Conservation (phyloP, 169 alveolate genomes). For the Theileria parva region DNA sequence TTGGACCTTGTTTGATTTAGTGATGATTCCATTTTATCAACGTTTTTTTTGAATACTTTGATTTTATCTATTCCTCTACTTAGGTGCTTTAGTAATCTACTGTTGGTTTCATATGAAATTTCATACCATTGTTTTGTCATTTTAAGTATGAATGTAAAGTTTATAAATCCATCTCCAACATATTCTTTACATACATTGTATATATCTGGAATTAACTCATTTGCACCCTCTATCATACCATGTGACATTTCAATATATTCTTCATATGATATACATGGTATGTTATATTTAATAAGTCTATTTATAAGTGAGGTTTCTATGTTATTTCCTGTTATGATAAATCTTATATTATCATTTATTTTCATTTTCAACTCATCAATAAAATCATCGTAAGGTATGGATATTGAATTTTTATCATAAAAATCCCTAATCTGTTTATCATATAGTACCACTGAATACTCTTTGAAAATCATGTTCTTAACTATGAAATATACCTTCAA, state of each 20-base stretch:
- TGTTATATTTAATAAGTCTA: constrained; percentile 70
- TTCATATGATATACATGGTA: constrained; percentile 76
- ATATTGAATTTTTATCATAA: background rate
- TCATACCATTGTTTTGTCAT: constrained; percentile 89
- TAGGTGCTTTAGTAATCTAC: constrained; percentile 91
- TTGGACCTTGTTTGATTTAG: constrained; percentile 88
- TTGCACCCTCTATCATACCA: constrained; percentile 70
- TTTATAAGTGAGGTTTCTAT: constrained; percentile 57
- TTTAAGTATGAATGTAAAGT: constrained; percentile 93
- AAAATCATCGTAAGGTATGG: background rate
- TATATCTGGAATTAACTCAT: constrained; percentile 85
- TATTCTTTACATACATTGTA: constrained; percentile 60
- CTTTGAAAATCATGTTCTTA: background rate
- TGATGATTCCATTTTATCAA: constrained; percentile 85
- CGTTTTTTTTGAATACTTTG: constrained; percentile 90
- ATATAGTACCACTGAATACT: background rate
- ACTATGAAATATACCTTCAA: background rate
- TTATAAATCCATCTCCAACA: constrained; percentile 87
- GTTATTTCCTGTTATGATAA: background rate
- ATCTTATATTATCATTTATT: background rate
- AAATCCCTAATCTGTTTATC: background rate
- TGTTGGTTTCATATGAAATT: constrained; percentile 89
- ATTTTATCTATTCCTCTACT: constrained; percentile 94
- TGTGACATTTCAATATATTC: constrained; percentile 81
- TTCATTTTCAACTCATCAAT: background rate